Base-by-base conservation (phyloP, 2,329 filamentous ascomycete genomes). In the Curvularia sp. region DNA sequence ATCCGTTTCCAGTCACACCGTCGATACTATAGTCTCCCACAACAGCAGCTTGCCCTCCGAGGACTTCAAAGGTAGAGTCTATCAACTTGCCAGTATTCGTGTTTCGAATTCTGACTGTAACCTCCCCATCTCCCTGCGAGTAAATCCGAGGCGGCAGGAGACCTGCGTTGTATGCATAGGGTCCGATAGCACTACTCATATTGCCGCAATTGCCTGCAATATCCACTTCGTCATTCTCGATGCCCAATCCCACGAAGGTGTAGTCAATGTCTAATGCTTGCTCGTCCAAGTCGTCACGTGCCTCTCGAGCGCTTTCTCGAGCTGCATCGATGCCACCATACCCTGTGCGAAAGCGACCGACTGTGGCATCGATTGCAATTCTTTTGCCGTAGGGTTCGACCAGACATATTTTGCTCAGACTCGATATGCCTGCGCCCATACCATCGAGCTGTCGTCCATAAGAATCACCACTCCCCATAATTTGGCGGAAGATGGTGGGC, bases 141-240 rank as follows among this genome's bases (percentile, higher is more conserved):
- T 69, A 77, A 53, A 54, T 67, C 60, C 13, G 61, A 8, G 73
- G 60, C 31, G 54, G 76, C 56, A 86, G 75, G 1, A 89, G 61
- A 2, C 83, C 80, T 24, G 81, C 74, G 77, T 91, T 77, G 70
- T 87, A 78, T 2, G 86, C 86, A 68, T 85, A 88, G 0, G 89
- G 89, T 0, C 89, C 90, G 46, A 69, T 62, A 0, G 89, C 89
- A 0, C 89, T 90, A 49, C 92, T 86, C 87, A 92, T 89, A 72
- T 92, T 92, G n/a, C 89, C 89, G 70, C 89, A 92, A 66, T 91
- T 92, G 24, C 88, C 86, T 0, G 87, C 86, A 67, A 86, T 83
- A 67, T 92, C 89, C 2, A 92, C 81, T 31, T 79, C 76, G 4
- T 79, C 78, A 64, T 88, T 82, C 52, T 84, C 83, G 53, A 92